Conservation (phyloP, 1,139 yeast genomes). For the Chernovozyma sophiae-reginae region DNA sequence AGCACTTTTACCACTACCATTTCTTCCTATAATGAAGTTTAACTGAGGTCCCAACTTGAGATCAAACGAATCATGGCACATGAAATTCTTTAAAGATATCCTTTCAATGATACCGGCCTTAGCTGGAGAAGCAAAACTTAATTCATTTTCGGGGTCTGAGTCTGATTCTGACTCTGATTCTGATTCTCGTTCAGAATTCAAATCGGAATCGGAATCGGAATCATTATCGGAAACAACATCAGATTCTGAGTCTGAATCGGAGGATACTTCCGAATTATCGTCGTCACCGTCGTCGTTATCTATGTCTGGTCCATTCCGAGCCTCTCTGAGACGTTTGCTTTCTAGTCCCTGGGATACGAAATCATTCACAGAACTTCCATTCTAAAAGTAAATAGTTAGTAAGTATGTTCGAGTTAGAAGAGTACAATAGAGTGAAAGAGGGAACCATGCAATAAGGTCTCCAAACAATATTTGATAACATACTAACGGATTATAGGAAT, state of each 20-base stretch:
- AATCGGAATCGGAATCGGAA: constrained; percentile 2
- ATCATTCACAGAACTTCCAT: constrained; percentile 12
- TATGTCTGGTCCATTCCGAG: constrained; percentile 4
- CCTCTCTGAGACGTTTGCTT: constrained; percentile 10
- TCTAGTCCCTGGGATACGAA: constrained; percentile 15
- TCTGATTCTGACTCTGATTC: constrained; percentile 5
- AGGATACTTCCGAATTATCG: constrained; percentile 1
- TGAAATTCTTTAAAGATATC: constrained; percentile 61
- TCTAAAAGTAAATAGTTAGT: constrained; percentile 6
- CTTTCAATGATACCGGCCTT: constrained; percentile 55
- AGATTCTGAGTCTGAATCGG: constrained; percentile 2
- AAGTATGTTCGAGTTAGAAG: too few species aligned
- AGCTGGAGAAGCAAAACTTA: constrained; percentile 23
- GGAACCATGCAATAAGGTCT: too few species aligned
- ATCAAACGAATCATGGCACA: constrained; percentile 81
- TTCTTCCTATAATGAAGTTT: constrained; percentile 88
- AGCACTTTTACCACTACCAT: constrained; percentile 96
- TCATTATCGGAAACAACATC: neutral
- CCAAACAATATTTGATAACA: too few species aligned
- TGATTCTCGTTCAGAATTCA: constrained; percentile 3
- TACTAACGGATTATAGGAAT: constrained; percentile 11
- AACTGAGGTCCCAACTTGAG: constrained; percentile 76
- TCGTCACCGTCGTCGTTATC: constrained; percentile 3
- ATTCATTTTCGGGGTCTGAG: constrained; percentile 7
- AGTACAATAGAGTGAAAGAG: too few species aligned